Base-by-base conservation (phyloP, 306 rosid species). In the Astragalus glycyphyllos region DNA sequence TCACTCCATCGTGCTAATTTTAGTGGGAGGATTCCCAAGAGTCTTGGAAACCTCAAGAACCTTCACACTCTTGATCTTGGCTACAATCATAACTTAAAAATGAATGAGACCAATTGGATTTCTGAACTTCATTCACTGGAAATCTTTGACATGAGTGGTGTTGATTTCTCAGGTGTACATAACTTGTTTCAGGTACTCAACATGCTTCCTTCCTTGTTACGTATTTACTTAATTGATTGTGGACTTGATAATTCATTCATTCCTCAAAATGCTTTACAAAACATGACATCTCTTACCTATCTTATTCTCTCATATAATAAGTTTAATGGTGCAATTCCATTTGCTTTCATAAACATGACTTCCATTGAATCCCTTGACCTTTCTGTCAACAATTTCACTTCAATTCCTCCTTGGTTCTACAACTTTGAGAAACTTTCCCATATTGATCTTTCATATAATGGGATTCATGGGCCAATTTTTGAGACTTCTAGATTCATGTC, bases 211-310 rank as follows among this genome's bases (percentile, higher is more conserved):
- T 57, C 75, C 6, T 16, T 80, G 42, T 46, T 13, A 23, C 4
- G 5, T 4, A 29, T 75, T 47, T 2, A 41, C 1, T 12, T 26
- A 47, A 0, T 0, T 13, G 2, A 0, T 0, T 79, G 79, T 23
- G 23, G 0, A 0, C 0, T 55, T 76, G 35, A 9, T 7, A 14
- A 11, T 20, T 57, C 51, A 0, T 7, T 29, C 8, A 7, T 9
- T 10, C 16, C 72, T 46, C 17, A 3, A 4, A 0, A 63, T 50
- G 64, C 78, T 26, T 29, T 73, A 14, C 46, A 51, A 38, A 73
- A 62, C 71, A 62, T 62, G 71, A 9, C 77, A 20, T 61, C 61
- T n/a, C 70, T 72, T 49, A n/a, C 6, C 17, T n/a, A n/a, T 61
- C 70, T 58, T 46, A 26, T 12, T 37, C 51, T 72, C 12, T 13